Evolutionary conservation across 495 filamentous ascomycete species (phyloP).

Genomic region (Apiosordaria backusii): DNA sequence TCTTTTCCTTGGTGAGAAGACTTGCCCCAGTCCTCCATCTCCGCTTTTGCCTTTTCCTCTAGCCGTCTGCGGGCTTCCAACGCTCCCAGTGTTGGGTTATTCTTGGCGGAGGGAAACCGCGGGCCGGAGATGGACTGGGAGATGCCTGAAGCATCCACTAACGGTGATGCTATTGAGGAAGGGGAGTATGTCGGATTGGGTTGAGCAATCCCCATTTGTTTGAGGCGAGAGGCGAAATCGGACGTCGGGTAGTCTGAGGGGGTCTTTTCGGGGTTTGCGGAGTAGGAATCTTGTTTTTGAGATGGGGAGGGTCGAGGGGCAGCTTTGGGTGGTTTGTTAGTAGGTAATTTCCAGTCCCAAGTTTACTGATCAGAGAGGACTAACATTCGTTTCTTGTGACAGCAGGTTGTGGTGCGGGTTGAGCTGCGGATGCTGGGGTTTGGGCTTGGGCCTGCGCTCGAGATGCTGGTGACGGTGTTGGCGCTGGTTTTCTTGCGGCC

Average conservation of each 20-base stretch:
- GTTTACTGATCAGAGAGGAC: slow-evolving; percentile 9
- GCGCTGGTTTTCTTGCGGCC: slow-evolving; percentile 18
- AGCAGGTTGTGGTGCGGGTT: slow-evolving; percentile 26
- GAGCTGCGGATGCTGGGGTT: slow-evolving; percentile 18
- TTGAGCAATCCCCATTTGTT: slow-evolving; percentile 46
- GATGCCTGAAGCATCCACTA: slow-evolving; percentile 15
- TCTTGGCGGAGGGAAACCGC: slow-evolving; percentile 27
- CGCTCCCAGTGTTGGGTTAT: slow-evolving; percentile 41
- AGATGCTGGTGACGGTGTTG: slow-evolving; percentile 18
- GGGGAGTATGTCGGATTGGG: slow-evolving; percentile 46
- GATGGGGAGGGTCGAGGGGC: neutral
- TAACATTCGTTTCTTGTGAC: slow-evolving; percentile 38
- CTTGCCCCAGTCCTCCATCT: slow-evolving; percentile 35
- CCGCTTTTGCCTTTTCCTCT: slow-evolving; percentile 34
- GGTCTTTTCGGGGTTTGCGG: slow-evolving; percentile 20
- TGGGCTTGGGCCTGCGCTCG: slow-evolving; percentile 18
- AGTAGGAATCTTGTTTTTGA: slow-evolving; percentile 17
- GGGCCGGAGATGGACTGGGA: slow-evolving; percentile 16
- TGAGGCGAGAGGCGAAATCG: slow-evolving; percentile 40
- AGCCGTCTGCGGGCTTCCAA: slow-evolving; percentile 39
- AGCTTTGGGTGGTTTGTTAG: slow-evolving; percentile 22
- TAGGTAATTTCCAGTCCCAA: slow-evolving; percentile 14
- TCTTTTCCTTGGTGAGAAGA: slow-evolving; percentile 31
- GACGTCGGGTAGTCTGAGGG: slow-evolving; percentile 28
- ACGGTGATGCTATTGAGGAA: slow-evolving; percentile 39